phyloP scores from a whole-genome alignment of 257 asterid species.

The Linaria vulgaris region DNA sequence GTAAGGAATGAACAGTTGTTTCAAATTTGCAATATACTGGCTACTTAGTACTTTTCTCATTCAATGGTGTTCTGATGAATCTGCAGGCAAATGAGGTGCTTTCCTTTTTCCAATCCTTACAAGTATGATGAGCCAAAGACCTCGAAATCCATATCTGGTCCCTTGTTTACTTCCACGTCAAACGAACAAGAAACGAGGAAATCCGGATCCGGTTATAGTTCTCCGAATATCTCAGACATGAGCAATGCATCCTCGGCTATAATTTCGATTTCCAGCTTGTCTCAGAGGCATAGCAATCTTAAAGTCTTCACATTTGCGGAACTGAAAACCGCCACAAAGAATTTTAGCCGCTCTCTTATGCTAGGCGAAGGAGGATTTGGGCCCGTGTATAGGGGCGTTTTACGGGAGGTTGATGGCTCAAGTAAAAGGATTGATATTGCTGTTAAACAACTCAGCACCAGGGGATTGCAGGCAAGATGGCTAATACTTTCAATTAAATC shows the following conservation, averaged over 20 bases:
- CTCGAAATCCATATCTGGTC: constrained; percentile 41
- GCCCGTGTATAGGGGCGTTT: constrained; percentile 64
- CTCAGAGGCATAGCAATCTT: constrained; percentile 54
- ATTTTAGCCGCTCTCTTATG: constrained; percentile 76
- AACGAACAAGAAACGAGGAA: constrained; percentile 54
- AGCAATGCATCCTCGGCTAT: constrained; percentile 66
- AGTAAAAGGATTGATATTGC: constrained; percentile 57
- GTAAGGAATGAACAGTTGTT: neutral
- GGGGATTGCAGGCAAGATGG: constrained; percentile 82
- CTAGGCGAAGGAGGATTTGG: constrained; percentile 94
- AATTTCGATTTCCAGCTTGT: constrained; percentile 50
- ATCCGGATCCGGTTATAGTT: constrained; percentile 48
- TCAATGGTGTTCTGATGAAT: neutral
- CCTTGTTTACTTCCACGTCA: constrained; percentile 46
- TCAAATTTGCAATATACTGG: neutral
- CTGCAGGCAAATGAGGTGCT: constrained; percentile 16
- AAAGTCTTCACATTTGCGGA: constrained; percentile 59
- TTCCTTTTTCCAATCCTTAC: constrained; percentile 31
- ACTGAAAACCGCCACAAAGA: constrained; percentile 67
- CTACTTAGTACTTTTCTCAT: neutral
- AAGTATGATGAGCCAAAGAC: constrained; percentile 46
- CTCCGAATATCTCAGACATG: constrained; percentile 58
- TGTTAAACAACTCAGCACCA: constrained; percentile 87
- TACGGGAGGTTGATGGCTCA: constrained; percentile 40
- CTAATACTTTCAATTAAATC: neutral